These are phyloP conservation scores for Pseudonitzschia multiseries DNA, from an alignment of 108 stramenopile species.

Conservation along the genomic window DNA sequence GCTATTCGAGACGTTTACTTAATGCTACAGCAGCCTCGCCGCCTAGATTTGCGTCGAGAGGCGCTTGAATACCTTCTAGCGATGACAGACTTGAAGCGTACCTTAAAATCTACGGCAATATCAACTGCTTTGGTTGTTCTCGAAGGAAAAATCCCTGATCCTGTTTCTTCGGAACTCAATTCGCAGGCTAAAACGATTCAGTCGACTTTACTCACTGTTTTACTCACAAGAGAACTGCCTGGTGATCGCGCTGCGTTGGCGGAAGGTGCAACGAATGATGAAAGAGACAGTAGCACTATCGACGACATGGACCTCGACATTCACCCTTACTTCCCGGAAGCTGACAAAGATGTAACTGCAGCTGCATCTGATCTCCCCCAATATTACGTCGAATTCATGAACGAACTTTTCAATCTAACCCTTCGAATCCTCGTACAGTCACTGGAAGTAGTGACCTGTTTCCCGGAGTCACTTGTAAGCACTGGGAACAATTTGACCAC, in stretches of 20 bases:
- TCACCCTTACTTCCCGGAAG: slow-evolving; percentile 10
- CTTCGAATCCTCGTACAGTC: slow-evolving; percentile 24
- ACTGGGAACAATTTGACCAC: slow-evolving; percentile 1
- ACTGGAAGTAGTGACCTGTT: slow-evolving; percentile 19
- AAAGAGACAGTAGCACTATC: not conserved
- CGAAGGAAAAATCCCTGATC: slow-evolving; percentile 1
- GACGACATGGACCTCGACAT: slow-evolving; percentile 12
- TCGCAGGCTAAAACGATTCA: slow-evolving; percentile 15
- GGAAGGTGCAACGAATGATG: not conserved
- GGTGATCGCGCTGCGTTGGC: slow-evolving; percentile 18
- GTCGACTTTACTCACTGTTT: slow-evolving; percentile 6
- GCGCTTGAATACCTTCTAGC: slow-evolving; percentile 14
- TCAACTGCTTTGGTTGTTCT: slow-evolving; percentile 14
- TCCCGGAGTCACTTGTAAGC: not conserved
- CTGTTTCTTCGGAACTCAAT: slow-evolving; percentile 3
- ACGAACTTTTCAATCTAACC: slow-evolving; percentile 6
- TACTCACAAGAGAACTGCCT: slow-evolving; percentile 19
- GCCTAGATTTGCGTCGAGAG: slow-evolving; percentile 14
- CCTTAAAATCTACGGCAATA: slow-evolving; percentile 11
- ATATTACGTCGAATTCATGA: slow-evolving; percentile 17
- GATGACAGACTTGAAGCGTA: slow-evolving; percentile 23
- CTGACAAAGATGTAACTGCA: slow-evolving; percentile 1
- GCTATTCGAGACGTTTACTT: slow-evolving; percentile 10
- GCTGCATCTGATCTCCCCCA: not conserved
- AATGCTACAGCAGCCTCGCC: not conserved